These are phyloP conservation scores for Ilex paraguariensis DNA, from an alignment of 305 asterid species.

Conservation along the genomic window DNA sequence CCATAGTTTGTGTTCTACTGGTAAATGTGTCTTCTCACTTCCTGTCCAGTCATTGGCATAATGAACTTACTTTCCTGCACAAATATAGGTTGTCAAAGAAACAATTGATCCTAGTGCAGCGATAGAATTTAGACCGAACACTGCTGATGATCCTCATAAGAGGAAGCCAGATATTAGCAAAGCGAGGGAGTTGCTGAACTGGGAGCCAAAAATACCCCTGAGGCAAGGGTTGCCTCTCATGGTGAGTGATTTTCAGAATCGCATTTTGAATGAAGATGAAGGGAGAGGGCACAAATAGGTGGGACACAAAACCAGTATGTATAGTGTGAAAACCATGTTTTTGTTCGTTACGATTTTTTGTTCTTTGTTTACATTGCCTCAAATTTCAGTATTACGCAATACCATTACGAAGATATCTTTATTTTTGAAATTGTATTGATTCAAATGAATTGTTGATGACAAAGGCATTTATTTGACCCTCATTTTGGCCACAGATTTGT, in stretches of 20 bases:
- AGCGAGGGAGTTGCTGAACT: constrained; percentile 83
- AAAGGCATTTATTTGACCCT: not conserved
- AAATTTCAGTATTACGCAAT: not conserved
- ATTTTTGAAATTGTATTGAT: too few relatives aligned
- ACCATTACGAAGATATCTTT: not conserved
- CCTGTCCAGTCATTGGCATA: not conserved
- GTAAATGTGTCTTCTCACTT: too few relatives aligned
- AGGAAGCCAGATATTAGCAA: constrained; percentile 90
- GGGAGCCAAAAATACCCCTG: constrained; percentile 90
- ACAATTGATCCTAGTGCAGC: constrained; percentile 80
- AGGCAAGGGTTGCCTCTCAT: constrained; percentile 84
- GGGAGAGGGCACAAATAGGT: constrained; percentile 71
- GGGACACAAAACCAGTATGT: constrained; percentile 22
- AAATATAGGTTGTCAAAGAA: constrained; percentile 79
- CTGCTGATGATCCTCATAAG: constrained; percentile 97
- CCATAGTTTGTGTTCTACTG: too few relatives aligned
- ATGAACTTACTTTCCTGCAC: not conserved
- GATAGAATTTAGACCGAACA: constrained; percentile 73
- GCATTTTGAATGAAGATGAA: constrained; percentile 96
- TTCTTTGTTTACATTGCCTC: too few relatives aligned
- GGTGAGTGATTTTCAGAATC: constrained; percentile 83
- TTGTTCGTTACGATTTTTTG: not conserved
- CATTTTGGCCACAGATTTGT: not conserved
- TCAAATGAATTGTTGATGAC: not conserved
- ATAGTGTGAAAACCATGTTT: constrained; percentile 28